Base-by-base conservation (phyloP, 306 rosid species). In the Trifolium repens region DNA sequence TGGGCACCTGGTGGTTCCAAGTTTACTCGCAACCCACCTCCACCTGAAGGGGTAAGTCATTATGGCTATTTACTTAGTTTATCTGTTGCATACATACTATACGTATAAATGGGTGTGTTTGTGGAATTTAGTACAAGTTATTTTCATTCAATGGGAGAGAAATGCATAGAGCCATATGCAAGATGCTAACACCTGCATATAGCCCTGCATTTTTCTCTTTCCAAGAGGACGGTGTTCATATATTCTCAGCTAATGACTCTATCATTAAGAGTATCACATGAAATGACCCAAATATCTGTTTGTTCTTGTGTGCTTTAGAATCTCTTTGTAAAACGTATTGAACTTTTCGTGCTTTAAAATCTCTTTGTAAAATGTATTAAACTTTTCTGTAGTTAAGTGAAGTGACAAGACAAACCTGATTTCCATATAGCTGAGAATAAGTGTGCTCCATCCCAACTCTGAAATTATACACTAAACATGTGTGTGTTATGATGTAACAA, bases 1-100 rank as follows among this genome's bases (percentile, higher is more conserved):
- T 94, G 99, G 99, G 96, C 96, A 60, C 99, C 99, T 1, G 99
- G 97, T 68, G 99, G 99, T 84, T 86, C 96, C 50, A 94, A 90
- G 91, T 94, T 92, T 79, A 86, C 88, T 58, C 91, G 99, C 70
- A 94, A 94, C 80, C 97, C 99, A 49, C 60, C 88, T 84, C 99
- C 99, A 47, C 97, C 97, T 75, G 5, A 84, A 16, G 99, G 98
- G 93, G 98, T 94, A 87, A 89, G 86, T 79, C 57, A 16, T 74
- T 50, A 24, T 75, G 35, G 37, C 39, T 59, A 47, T 54, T 16
- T 16, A 2, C 32, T 7, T 47, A 12, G 67, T 54, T 64, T 60
- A 16, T 77, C 14, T 63, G 40, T 61, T 30, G 2, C 34, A 19
- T 66, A 19, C 35, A 42, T 43, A 24, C 2, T 17, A 10, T 8